Percentiles rank a stretch among this genome's conserved stretches.
phyloP scores from a whole-genome alignment of 352 stramenopile genomes.

The Phytophthora foliorum region DNA sequence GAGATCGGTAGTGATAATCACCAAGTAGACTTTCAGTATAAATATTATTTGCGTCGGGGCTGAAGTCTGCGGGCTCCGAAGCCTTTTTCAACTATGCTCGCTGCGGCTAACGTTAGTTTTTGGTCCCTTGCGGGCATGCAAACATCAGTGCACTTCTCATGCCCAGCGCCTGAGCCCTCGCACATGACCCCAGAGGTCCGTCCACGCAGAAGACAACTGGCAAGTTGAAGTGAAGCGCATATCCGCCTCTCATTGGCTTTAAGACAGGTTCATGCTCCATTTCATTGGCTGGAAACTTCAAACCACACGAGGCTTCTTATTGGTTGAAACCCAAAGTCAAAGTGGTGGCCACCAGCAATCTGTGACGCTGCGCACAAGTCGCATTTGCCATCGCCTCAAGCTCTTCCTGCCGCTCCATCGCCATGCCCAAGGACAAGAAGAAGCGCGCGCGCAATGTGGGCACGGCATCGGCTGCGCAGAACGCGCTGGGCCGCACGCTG shows the following conservation, averaged over 20 bases:
- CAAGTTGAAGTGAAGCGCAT: background rate
- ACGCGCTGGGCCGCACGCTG: slow-evolving; percentile 91
- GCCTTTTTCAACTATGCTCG: too few species aligned
- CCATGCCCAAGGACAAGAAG: slow-evolving; percentile 93
- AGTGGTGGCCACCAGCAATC: slow-evolving; percentile 35
- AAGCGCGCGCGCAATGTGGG: slow-evolving; percentile 80
- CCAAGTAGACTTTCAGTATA: too few species aligned
- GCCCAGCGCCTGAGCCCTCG: too few species aligned
- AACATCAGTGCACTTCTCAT: too few species aligned
- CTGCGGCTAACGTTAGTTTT: too few species aligned
- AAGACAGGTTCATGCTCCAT: background rate
- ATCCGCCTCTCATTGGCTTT: background rate
- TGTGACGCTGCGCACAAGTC: slow-evolving; percentile 38
- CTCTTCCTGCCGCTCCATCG: background rate
- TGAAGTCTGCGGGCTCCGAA: too few species aligned
- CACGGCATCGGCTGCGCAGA: slow-evolving; percentile 78
- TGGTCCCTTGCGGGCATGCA: too few species aligned
- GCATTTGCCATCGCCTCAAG: slow-evolving; percentile 5
- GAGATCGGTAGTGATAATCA: too few species aligned
- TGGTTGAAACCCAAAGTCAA: background rate
- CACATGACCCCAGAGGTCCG: too few species aligned
- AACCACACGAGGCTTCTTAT: background rate
- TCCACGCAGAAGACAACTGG: too few species aligned
- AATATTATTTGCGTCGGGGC: too few species aligned
- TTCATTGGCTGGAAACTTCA: background rate